phyloP scores from a whole-genome alignment of 129 eudicot species.

The Flaveria sonorensis region DNA sequence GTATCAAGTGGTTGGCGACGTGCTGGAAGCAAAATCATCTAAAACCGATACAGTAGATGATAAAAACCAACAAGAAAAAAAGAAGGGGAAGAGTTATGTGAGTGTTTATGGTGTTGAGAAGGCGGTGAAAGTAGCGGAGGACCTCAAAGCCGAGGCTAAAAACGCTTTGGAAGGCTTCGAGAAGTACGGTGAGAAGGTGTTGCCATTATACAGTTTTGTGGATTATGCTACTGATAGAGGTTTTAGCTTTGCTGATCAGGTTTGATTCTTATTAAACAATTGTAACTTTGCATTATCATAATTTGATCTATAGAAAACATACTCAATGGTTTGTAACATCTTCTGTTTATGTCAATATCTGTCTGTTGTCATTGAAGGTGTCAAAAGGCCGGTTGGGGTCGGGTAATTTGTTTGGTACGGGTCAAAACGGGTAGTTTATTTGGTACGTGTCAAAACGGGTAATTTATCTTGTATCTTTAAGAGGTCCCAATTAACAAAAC shows the following conservation, averaged over 20 bases:
- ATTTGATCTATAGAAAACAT: neutral
- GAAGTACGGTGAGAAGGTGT: slow-evolving; percentile 80
- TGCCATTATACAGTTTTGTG: slow-evolving; percentile 81
- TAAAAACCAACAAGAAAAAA: slow-evolving; percentile 27
- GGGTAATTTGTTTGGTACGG: neutral
- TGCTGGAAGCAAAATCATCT: slow-evolving; percentile 51
- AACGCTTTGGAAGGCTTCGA: slow-evolving; percentile 70
- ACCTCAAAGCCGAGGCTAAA: slow-evolving; percentile 72
- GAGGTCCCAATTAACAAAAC: neutral
- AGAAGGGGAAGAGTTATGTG: slow-evolving; percentile 75
- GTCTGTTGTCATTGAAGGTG: neutral
- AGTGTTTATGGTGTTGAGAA: slow-evolving; percentile 81
- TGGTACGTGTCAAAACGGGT: neutral
- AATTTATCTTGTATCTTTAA: neutral
- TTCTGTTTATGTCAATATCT: slow-evolving; percentile 4
- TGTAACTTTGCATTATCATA: slow-evolving; percentile 1
- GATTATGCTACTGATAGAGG: slow-evolving; percentile 93
- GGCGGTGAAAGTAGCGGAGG: slow-evolving; percentile 86
- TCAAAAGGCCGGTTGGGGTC: neutral
- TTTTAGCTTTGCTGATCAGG: slow-evolving; percentile 59
- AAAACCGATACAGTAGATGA: neutral
- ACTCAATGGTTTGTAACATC: neutral
- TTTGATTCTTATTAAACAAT: slow-evolving; percentile 20
- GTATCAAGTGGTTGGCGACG: slow-evolving; percentile 84
- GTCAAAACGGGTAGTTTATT: neutral